Conservation (phyloP, 2,329 filamentous ascomycete genomes). For the Fusarium begoniae region DNA sequence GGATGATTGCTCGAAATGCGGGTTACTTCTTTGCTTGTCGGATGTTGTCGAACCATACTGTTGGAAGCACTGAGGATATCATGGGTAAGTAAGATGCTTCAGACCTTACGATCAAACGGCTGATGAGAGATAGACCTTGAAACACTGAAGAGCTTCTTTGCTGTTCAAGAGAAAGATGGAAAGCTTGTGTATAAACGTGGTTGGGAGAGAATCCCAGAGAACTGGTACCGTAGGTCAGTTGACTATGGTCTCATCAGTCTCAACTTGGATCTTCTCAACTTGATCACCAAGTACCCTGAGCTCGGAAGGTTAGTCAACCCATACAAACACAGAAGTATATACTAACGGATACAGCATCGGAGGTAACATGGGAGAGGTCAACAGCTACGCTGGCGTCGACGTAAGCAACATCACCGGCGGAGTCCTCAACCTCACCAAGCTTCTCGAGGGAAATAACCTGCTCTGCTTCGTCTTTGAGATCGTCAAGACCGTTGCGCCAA, state of each 20-base stretch:
- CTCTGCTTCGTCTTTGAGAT: slow-evolving; percentile 20
- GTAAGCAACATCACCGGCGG: slow-evolving; percentile 5
- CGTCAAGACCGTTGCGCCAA: slow-evolving; percentile 6
- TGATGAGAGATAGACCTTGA: background rate
- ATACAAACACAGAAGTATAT: fast-evolving
- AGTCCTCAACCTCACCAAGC: slow-evolving; percentile 9
- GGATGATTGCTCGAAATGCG: slow-evolving; percentile 16
- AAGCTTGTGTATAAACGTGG: slow-evolving; percentile 17
- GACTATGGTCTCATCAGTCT: slow-evolving; percentile 11
- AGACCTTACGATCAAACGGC: fast-evolving
- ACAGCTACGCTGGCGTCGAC: slow-evolving; percentile 16
- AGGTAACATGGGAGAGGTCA: slow-evolving; percentile 13
- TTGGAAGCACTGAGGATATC: background rate
- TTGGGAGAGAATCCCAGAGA: slow-evolving; percentile 10
- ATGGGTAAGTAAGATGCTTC: background rate
- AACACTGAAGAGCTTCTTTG: slow-evolving; percentile 12
- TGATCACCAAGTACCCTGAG: slow-evolving; percentile 14
- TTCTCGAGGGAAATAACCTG: slow-evolving; percentile 14
- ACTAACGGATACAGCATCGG: slow-evolving; percentile 2
- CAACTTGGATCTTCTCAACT: slow-evolving; percentile 3
- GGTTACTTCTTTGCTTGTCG: slow-evolving; percentile 14
- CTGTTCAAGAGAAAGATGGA: background rate
- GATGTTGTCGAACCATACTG: slow-evolving; percentile 14
- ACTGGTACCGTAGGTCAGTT: slow-evolving; percentile 14
- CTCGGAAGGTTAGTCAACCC: background rate